Base-by-base conservation (phyloP, 2,329 filamentous ascomycete species). In the Botryosphaeria dothidea region DNA sequence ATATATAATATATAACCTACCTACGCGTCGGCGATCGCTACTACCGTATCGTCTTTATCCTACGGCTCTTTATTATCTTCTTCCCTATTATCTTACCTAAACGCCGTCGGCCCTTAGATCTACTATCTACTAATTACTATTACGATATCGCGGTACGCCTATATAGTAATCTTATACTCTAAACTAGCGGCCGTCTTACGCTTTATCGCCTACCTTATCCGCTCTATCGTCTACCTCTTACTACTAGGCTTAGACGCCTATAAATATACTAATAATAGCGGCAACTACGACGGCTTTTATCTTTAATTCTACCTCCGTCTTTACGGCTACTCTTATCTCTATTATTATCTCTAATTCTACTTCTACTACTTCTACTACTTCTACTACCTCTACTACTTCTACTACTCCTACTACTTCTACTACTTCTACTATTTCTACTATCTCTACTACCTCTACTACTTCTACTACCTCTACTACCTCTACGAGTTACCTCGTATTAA, bases 111-210 rank as follows among this genome's bases (percentile, higher is more conserved):
- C 7, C 45, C 45, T 11, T 19, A 4, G 46, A 38, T n/a, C 66
- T 65, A 70, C 57, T 61, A 41, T 49, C 65, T 19, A 54, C 69
- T 71, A 6, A 69, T 71, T 19, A 65, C 57, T 63, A 70, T 71
- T 2, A 66, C 65, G 25, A 71, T 65, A 61, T 70, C 61, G 19
- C 60, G 60, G 49, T 70, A 70, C 23, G 45, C 63, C 41, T 48
- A 2, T 21, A 69, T 64, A 8, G 46, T 69, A n/a, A 69, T 61
- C 29, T 58, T 49, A 19, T 66, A 38, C 21, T 62, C 65, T 36
- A 69, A 62, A 8, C 66, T 54, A 1, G 62, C 57, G 29, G 38
- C 54, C 25, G 65, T 69, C 60, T 67, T 62, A 8, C 64, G 64
- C 65, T 68, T 67, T 34, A 71, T 67, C 43, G 46, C 49, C 56